Conservation (phyloP, 257 asterid genomes). For the Capsicum pubescens region DNA sequence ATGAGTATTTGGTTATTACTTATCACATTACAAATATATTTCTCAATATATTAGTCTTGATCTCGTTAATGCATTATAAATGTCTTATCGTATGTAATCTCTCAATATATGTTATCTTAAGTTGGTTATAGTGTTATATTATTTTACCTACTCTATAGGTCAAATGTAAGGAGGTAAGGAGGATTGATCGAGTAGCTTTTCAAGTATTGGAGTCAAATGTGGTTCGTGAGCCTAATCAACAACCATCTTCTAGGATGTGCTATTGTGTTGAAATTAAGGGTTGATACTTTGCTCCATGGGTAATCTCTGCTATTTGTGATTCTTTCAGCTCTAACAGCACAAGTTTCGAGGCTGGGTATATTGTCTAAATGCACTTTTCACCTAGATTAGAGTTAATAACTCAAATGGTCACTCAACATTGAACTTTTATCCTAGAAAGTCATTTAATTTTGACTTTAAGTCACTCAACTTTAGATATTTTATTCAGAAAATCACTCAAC, state of each 20-base stretch:
- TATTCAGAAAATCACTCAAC: no score
- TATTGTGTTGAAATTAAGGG: slow-evolving; percentile 75
- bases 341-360: slow-evolving; percentile 80
- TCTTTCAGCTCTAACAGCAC: slow-evolving; percentile 64
- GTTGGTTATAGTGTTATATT: slow-evolving; percentile 16
- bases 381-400: no score
- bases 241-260: slow-evolving; percentile 66
- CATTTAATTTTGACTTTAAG: no score
- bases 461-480: no score
- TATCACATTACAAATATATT: background rate
- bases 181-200: slow-evolving; percentile 53
- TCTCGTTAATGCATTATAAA: background rate
- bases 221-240: slow-evolving; percentile 42
- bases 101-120: background rate
- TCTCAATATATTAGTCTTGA: background rate
- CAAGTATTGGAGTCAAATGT: slow-evolving; percentile 48
- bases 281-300: slow-evolving; percentile 85
- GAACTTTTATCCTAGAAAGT: no score
- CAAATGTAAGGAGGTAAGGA: slow-evolving; percentile 82
- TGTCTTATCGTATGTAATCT: background rate
- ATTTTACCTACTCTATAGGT: slow-evolving; percentile 54
- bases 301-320: slow-evolving; percentile 65
- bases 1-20: slow-evolving; percentile 1
- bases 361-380: slow-evolving; percentile 11
- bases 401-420: no score